A percentile compares a stretch with the other conserved stretches of the same genome.
phyloP scores from a whole-genome alignment of 768 basidiomycete genomes.

The Rossbeevera mucosa region DNA sequence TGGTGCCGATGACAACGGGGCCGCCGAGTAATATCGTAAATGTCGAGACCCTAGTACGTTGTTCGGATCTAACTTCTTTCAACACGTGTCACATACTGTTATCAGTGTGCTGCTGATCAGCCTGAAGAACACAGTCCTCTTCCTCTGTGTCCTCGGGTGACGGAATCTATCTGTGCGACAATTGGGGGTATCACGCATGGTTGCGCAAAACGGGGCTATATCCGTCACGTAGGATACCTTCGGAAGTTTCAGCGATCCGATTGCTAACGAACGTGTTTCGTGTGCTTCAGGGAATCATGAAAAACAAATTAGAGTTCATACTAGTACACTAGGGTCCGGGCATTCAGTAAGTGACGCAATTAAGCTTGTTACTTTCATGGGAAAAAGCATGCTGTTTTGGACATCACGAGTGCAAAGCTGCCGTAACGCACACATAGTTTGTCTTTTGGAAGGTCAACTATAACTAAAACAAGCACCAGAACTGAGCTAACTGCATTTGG shows the following conservation, averaged over 20 bases:
- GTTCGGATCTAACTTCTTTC: slow-evolving; percentile 1
- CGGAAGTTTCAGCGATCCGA: background rate
- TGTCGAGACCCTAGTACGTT: background rate
- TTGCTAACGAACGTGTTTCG: slow-evolving; percentile 8
- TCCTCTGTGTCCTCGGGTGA: slow-evolving; percentile 2
- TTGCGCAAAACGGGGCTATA: background rate
- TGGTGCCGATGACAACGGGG: background rate
- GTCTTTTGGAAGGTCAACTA: background rate
- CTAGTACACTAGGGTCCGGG: background rate
- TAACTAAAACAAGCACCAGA: background rate
- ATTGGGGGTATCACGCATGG: background rate
- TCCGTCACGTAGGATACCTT: slow-evolving; percentile 4
- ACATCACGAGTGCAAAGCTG: background rate
- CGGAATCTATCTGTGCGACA: slow-evolving; percentile 5
- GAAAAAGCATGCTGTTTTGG: slow-evolving; percentile 1
- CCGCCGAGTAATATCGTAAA: background rate
- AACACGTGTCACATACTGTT: slow-evolving; percentile 4
- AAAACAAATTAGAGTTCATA: background rate
- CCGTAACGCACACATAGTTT: too few relatives aligned
- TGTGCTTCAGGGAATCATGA: background rate
- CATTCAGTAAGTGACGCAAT: background rate
- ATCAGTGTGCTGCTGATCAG: slow-evolving; percentile 9
- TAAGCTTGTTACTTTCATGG: background rate
- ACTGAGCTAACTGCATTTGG: background rate
- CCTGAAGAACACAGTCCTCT: background rate